phyloP scores from a whole-genome alignment of 306 rosid genomes.

The Gillenia trifoliata region DNA sequence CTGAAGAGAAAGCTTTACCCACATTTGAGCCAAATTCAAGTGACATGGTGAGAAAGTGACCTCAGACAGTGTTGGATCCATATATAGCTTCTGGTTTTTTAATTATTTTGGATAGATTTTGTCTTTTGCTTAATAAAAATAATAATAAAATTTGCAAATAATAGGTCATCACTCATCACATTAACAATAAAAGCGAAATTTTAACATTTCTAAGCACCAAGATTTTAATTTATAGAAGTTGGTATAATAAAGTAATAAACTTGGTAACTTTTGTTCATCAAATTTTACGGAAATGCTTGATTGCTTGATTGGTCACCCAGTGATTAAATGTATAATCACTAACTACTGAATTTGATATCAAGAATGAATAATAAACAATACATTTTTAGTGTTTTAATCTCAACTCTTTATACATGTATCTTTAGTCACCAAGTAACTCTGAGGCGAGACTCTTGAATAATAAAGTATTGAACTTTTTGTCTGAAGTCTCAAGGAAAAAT shows the following conservation, averaged over 20 bases:
- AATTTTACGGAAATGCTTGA: not conserved
- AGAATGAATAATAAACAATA: not conserved
- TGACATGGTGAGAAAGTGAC: constrained; percentile 25
- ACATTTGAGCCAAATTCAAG: not conserved
- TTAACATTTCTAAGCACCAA: not conserved
- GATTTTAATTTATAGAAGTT: not conserved
- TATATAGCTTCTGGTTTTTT: constrained; percentile 21
- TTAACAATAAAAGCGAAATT: constrained; percentile 3
- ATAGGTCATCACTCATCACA: not conserved
- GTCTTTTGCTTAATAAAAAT: constrained; percentile 13
- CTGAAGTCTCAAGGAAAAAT: not conserved
- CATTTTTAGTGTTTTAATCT: too few relatives aligned
- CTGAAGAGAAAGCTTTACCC: not conserved
- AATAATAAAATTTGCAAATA: not conserved
- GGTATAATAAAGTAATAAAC: not conserved
- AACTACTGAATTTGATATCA: not conserved
- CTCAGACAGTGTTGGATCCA: constrained; percentile 12
- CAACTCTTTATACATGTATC: too few relatives aligned
- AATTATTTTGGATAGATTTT: constrained; percentile 2
- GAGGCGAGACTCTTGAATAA: not conserved
- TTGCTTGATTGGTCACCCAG: not conserved
- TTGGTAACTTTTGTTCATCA: not conserved
- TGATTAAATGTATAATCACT: not conserved
- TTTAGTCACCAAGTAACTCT: too few relatives aligned
- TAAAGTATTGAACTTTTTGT: not conserved